A percentile compares a stretch with the other conserved stretches of the same genome.
Conservation (phyloP, 306 rosid genomes). For the Cyclanthera cordifolia region DNA sequence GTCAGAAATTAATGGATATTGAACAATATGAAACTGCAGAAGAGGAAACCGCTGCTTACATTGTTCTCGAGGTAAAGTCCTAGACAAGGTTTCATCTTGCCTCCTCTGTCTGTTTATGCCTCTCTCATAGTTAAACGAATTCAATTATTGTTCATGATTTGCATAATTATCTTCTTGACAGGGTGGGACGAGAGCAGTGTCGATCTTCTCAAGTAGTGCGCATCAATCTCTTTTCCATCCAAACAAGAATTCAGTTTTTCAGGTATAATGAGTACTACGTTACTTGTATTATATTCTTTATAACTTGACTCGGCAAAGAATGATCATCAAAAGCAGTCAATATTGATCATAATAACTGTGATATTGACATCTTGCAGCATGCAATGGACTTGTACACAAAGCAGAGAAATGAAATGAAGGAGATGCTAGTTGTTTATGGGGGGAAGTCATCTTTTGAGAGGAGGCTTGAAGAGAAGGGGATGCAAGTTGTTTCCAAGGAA, state of each 20-base stretch:
- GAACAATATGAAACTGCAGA: slow-evolving; percentile 31
- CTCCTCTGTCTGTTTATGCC: background rate
- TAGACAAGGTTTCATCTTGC: slow-evolving; percentile 5
- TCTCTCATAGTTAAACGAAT: slow-evolving; percentile 7
- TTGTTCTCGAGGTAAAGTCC: slow-evolving; percentile 45
- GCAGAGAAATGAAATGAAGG: slow-evolving; percentile 44
- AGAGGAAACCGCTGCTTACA: slow-evolving; percentile 28
- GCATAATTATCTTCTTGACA: slow-evolving; percentile 25
- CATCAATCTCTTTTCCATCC: slow-evolving; percentile 46
- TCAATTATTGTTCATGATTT: background rate
- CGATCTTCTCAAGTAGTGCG: slow-evolving; percentile 29
- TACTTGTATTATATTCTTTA: background rate
- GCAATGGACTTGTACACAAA: slow-evolving; percentile 73
- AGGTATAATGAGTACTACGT: slow-evolving; percentile 35
- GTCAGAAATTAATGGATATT: slow-evolving; percentile 40
- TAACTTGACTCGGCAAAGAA: background rate
- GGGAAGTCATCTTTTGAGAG: slow-evolving; percentile 29
- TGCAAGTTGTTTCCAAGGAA: slow-evolving; percentile 19
- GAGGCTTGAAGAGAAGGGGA: slow-evolving; percentile 28
- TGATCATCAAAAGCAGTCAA: background rate
- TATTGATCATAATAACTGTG: background rate
- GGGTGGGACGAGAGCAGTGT: slow-evolving; percentile 43
- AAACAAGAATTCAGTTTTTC: slow-evolving; percentile 46
- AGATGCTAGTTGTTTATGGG: slow-evolving; percentile 16
- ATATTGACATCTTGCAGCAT: slow-evolving; percentile 36